Base-by-base conservation (phyloP, 306 rosid genomes). In the Malus asiatica region DNA sequence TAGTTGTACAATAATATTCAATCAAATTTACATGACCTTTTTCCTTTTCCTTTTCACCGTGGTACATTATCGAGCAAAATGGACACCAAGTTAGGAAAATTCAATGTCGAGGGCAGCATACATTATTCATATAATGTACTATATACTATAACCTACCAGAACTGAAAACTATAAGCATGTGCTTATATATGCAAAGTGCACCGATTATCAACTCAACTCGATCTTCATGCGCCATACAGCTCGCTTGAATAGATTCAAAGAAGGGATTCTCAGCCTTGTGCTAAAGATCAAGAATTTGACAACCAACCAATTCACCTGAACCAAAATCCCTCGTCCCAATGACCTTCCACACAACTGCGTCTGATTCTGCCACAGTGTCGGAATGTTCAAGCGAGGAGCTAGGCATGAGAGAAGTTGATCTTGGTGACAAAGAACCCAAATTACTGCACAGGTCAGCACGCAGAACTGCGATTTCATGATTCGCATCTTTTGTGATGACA, bases 271-370 rank as follows among this genome's bases (percentile, higher is more conserved):
- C 78, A 57, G 69, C 66, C 74, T 57, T 52, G 29, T 66, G 62
- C 88, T 94, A 95, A 68, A 90, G 71, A 78, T 88, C 90, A 83
- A 95, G 83, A 44, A 91, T 93, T 86, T 95, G 98, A 79, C 97
- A 95, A 75, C 97, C 92, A 72, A 92, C 93, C 80, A 95, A 81
- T 80, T 95, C 98, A 57, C 81, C 88, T 5, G 88, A 78, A 63
- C 91, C 97, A 67, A 92, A 84, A 75, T 86, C 88, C 70, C 83
- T 82, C 12, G 78, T 80, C 30, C 97, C 92, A 67, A 95, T 84
- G 61, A 85, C 82, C 70, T 83, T 95, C 89, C 96, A 89, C 67
- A 82, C 81, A 82, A 78, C 86, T 4, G 89, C 68, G 65, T 90
- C 97, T 35, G 88, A 82, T 82, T 93, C 96, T 18, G 77, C 75